Percentiles rank a stretch among this genome's conserved stretches.
phyloP scores from a whole-genome alignment of 75 land plant genomes.

The Azolla pinnata region DNA sequence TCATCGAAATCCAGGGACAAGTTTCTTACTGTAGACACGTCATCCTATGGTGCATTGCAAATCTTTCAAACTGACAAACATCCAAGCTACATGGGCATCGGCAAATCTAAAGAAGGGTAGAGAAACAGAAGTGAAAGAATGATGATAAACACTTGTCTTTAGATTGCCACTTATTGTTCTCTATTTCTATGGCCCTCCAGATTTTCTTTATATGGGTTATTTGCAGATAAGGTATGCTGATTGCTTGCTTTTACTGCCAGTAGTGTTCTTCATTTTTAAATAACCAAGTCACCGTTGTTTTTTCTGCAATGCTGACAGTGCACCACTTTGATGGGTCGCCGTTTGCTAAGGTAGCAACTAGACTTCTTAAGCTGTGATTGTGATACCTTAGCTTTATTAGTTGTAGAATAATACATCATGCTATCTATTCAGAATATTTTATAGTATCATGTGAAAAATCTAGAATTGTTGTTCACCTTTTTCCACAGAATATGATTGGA shows the following conservation, averaged over 20 bases:
- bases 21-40: conserved; percentile 72
- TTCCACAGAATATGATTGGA: no score
- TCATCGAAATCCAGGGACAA: conserved; percentile 43
- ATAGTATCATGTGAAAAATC: no score
- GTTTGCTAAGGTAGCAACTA: conserved; percentile 52
- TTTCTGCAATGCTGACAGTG: conserved; percentile 39
- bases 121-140: background rate
- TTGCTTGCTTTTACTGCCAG: background rate
- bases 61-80: conserved; percentile 94
- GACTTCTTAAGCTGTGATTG: no score
- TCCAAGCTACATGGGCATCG: conserved; percentile 98
- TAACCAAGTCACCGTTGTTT: background rate
- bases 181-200: conserved; percentile 29
- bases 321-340: conserved; percentile 84
- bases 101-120: conserved; percentile 97
- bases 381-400: no score
- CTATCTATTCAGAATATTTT: no score
- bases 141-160: background rate
- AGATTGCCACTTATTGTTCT: background rate
- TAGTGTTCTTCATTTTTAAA: background rate
- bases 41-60: conserved; percentile 74
- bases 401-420: no score
- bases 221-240: conserved; percentile 64
- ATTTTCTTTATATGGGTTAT: conserved; percentile 91
- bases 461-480: no score